phyloP scores from a whole-genome alignment of 495 filamentous ascomycete species.

The Arthonia radiata region DNA sequence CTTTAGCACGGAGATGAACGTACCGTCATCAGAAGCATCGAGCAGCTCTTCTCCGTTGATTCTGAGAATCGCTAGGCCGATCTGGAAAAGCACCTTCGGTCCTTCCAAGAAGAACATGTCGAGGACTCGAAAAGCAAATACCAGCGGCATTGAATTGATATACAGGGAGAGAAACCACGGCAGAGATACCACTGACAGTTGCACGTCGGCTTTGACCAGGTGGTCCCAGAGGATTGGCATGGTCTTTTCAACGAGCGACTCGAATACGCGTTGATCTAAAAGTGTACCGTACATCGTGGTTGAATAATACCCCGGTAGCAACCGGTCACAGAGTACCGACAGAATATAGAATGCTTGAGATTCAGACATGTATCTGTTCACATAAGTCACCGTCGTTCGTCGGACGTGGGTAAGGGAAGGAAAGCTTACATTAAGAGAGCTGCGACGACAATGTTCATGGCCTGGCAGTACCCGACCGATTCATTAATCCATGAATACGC shows the following conservation, averaged over 20 bases:
- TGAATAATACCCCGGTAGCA: slow-evolving; percentile 90
- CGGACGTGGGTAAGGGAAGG: not conserved
- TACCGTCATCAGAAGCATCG: slow-evolving; percentile 87
- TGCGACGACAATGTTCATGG: slow-evolving; percentile 97
- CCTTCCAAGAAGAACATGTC: slow-evolving; percentile 98
- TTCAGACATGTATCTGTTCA: slow-evolving; percentile 73
- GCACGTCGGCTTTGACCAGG: slow-evolving; percentile 78
- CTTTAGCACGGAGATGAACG: slow-evolving; percentile 89
- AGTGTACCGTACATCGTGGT: slow-evolving; percentile 97
- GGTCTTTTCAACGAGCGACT: slow-evolving; percentile 88
- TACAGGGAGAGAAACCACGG: slow-evolving; percentile 97
- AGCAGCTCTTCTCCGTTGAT: slow-evolving; percentile 93
- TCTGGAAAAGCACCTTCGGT: slow-evolving; percentile 89
- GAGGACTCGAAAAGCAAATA: slow-evolving; percentile 86
- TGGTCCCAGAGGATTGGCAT: slow-evolving; percentile 99
- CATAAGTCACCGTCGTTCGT: slow-evolving; percentile 7
- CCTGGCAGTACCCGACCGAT: slow-evolving; percentile 92
- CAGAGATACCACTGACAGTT: slow-evolving; percentile 92
- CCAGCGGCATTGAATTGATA: slow-evolving; percentile 96
- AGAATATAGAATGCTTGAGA: slow-evolving; percentile 86
- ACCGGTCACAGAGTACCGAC: slow-evolving; percentile 71
- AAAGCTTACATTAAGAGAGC: slow-evolving; percentile 56
- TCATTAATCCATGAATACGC: slow-evolving; percentile 93
- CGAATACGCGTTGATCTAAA: slow-evolving; percentile 88
- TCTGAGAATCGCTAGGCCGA: slow-evolving; percentile 84